Conservation (phyloP, 768 basidiomycete genomes). For the Amanita pseudoporphyria region DNA sequence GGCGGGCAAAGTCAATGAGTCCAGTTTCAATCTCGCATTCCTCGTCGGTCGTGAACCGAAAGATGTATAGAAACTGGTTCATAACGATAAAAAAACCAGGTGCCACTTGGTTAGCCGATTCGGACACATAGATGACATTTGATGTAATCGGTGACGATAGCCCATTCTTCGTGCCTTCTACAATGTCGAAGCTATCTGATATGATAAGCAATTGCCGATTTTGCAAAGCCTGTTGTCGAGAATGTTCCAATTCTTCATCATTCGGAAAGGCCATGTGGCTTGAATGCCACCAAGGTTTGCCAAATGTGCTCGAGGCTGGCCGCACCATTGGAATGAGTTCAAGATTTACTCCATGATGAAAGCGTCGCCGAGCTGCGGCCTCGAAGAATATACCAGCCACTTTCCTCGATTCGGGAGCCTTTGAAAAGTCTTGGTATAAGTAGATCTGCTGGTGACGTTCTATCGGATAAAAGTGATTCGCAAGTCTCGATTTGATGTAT, state of each 20-base stretch:
- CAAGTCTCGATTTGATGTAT: slow-evolving; percentile 11
- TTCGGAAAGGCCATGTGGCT: too few species aligned
- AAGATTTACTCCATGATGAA: slow-evolving; percentile 6
- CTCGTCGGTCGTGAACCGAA: too few species aligned
- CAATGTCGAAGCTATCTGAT: too few species aligned
- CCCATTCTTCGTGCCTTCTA: too few species aligned
- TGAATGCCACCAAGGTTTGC: neutral
- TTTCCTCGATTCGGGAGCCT: slow-evolving; percentile 8
- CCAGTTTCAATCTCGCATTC: slow-evolving; percentile 11
- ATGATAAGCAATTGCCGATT: too few species aligned
- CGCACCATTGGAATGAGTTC: slow-evolving; percentile 1
- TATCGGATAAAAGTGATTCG: slow-evolving; percentile 7
- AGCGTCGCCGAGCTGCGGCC: slow-evolving; percentile 5
- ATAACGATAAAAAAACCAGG: too few species aligned
- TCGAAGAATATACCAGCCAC: too few species aligned
- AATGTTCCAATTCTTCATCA: too few species aligned
- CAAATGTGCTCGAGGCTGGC: neutral
- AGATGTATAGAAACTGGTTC: slow-evolving; percentile 9
- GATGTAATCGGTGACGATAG: too few species aligned
- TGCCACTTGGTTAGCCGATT: too few species aligned
- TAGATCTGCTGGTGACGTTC: slow-evolving; percentile 9
- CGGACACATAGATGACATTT: too few species aligned
- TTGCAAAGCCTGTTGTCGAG: slow-evolving; percentile 6
- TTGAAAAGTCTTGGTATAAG: slow-evolving; percentile 8
- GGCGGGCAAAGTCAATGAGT: neutral